Evolutionary conservation across 2,329 filamentous ascomycete species (phyloP), one percentile per base, ranked within the genome.

Genomic region (Apiospora rasikravindrae): DNA sequence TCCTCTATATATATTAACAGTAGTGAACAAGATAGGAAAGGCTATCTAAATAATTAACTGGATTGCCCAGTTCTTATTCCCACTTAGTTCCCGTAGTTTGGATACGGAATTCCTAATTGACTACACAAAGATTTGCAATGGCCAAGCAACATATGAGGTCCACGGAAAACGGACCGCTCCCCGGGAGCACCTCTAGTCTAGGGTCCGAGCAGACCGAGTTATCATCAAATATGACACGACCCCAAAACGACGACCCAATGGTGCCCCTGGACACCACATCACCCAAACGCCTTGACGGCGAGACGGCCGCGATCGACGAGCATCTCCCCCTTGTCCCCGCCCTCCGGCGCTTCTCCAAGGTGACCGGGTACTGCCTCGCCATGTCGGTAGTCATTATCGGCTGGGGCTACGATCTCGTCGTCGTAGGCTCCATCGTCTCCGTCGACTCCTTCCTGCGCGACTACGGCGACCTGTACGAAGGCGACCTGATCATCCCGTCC

Each of bases 401-500:
- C 26, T 69, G 69, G 71, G 73, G 73, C 14, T 73, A 73, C 33
- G 73, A 72, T 10, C 69, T 72, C 5, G 73, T 73, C 7, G 40
- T 73, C 37, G 69, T 73, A 6, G 53, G 73, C 44, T 71, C 73
- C 22, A 51, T 72, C 22, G 67, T 53, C 33, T 61, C 44, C 26
- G 40, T 73, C 24, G 67, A 69, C 11, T 40, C 53, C 4, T 73
- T 73, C 67, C 69, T 70, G 70, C 71, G 61, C n/a, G 80, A 83
- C 67, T 85, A 81, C 70, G 83, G 82, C 61, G 74, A 77, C 26
- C 73, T 75, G 2, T 77, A 79, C 51, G 71, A 80, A 16, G 76
- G 74, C n/a, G 70, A 76, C 42, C 79, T 79, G 53, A 84, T 82
- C 51, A 80, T 84, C 26, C 84, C 85, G 0, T 83, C 83, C 1